Evolutionary conservation across 805 yeast genomes (phyloP).

Genomic region (Zygosaccharomyces gambellarensis): DNA sequence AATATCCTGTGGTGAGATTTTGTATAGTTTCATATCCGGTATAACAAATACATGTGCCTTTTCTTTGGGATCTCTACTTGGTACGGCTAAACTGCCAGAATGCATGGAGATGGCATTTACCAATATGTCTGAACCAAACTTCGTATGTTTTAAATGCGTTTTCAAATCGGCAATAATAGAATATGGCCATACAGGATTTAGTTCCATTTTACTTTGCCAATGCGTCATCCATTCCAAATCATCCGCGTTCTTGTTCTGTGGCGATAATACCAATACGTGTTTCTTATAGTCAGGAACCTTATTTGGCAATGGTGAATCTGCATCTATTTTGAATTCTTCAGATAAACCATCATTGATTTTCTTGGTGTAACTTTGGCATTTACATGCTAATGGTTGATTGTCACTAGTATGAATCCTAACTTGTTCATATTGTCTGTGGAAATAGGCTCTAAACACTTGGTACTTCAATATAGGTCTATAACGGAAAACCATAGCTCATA

Average conservation of each 20-base stretch:
- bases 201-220: slow-evolving; percentile 28
- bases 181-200: slow-evolving; percentile 23
- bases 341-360: slow-evolving; percentile 15
- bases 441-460: slow-evolving; percentile 2
- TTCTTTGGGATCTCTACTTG: slow-evolving; percentile 3
- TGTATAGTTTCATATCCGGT: slow-evolving; percentile 25
- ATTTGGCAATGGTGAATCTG: slow-evolving; percentile 13
- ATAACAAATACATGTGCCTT: slow-evolving; percentile 15
- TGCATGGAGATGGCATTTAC: slow-evolving; percentile 18
- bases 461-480: neutral
- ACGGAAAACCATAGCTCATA: neutral
- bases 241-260: slow-evolving; percentile 9
- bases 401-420: slow-evolving; percentile 6
- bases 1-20: slow-evolving; percentile 12
- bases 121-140: slow-evolving; percentile 15
- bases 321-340: slow-evolving; percentile 12
- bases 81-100: slow-evolving; percentile 8
- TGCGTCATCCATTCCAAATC: slow-evolving; percentile 16
- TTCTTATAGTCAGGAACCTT: slow-evolving; percentile 22
- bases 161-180: slow-evolving; percentile 17
- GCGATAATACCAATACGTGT: slow-evolving; percentile 24
- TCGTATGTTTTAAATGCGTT: slow-evolving; percentile 12
- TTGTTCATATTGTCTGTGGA: slow-evolving; percentile 13
- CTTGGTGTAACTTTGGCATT: slow-evolving; percentile 18
- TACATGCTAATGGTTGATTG: neutral